Percentiles rank a stretch among this genome's conserved stretches.
phyloP scores from a whole-genome alignment of 306 rosid genomes.

The Quillaja saponaria region DNA sequence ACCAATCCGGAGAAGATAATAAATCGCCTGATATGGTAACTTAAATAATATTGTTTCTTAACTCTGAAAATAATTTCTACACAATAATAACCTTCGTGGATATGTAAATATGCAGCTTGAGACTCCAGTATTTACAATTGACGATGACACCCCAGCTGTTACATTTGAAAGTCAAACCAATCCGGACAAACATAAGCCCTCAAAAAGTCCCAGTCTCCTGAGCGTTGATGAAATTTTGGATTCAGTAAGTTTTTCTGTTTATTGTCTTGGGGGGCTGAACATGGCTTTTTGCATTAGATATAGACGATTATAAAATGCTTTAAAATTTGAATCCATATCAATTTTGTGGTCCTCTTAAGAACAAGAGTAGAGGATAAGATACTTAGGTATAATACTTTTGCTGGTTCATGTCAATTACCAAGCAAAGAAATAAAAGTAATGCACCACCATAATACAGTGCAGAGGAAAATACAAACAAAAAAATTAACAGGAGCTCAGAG shows the following conservation, averaged over 20 bases:
- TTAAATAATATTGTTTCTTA: constrained; percentile 1
- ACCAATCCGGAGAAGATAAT: constrained; percentile 43
- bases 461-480: not conserved
- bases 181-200: constrained; percentile 27
- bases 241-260: constrained; percentile 52
- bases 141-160: constrained; percentile 41
- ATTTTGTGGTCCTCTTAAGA: constrained; percentile 6
- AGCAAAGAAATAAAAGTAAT: constrained; percentile 5
- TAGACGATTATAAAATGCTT: constrained; percentile 9
- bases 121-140: constrained; percentile 55
- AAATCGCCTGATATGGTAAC: constrained; percentile 49
- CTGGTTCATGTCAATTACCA: not conserved
- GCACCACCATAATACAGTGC: not conserved
- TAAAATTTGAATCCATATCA: constrained; percentile 9
- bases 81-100: constrained; percentile 23
- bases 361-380: constrained; percentile 5
- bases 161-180: constrained; percentile 46
- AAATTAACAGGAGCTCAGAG: not conserved
- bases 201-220: constrained; percentile 47
- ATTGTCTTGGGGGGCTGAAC: constrained; percentile 2
- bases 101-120: constrained; percentile 48
- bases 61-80: not conserved
- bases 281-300: constrained; percentile 10
- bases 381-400: constrained; percentile 1
- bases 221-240: constrained; percentile 72